phyloP scores from a whole-genome alignment of 768 basidiomycete genomes.

The Boletus reticulatus region DNA sequence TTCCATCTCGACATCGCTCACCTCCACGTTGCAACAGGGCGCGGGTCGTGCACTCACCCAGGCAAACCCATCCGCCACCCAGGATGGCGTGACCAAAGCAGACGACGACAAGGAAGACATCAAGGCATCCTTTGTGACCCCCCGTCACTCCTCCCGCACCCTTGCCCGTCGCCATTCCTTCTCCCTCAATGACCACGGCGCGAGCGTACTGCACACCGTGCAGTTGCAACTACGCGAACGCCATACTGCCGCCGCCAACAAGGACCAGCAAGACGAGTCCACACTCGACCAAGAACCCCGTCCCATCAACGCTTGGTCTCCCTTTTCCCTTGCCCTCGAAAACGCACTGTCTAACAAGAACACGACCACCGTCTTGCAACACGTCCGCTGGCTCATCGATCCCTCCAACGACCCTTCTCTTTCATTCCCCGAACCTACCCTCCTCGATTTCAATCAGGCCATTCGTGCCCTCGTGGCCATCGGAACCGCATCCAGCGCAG shows the following conservation, averaged over 20 bases:
- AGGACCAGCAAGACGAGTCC: slow-evolving; percentile 16
- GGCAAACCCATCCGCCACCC: slow-evolving; percentile 57
- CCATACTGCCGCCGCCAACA: slow-evolving; percentile 44
- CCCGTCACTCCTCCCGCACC: slow-evolving; percentile 33
- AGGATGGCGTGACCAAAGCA: slow-evolving; percentile 47
- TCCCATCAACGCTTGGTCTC: slow-evolving; percentile 24
- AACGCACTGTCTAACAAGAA: slow-evolving; percentile 19
- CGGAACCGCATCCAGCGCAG: slow-evolving; percentile 49
- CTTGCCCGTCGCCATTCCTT: slow-evolving; percentile 62
- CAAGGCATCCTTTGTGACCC: slow-evolving; percentile 29
- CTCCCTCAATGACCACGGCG: slow-evolving; percentile 39
- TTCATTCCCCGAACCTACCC: slow-evolving; percentile 32
- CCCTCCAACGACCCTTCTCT: slow-evolving; percentile 29
- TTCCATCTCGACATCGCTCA: not conserved
- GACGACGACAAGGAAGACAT: slow-evolving; percentile 62
- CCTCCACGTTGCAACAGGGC: slow-evolving; percentile 40
- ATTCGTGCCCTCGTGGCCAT: slow-evolving; percentile 43
- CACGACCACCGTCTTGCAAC: slow-evolving; percentile 3
- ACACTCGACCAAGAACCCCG: slow-evolving; percentile 20
- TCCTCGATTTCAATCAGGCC: slow-evolving; percentile 60
- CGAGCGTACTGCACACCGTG: slow-evolving; percentile 59
- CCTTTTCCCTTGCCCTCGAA: slow-evolving; percentile 18
- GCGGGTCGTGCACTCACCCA: slow-evolving; percentile 72
- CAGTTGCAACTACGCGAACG: slow-evolving; percentile 61
- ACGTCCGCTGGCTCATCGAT: slow-evolving; percentile 33